Conservation (phyloP, 768 basidiomycete genomes). For the Asterophora lycoperdoides region DNA sequence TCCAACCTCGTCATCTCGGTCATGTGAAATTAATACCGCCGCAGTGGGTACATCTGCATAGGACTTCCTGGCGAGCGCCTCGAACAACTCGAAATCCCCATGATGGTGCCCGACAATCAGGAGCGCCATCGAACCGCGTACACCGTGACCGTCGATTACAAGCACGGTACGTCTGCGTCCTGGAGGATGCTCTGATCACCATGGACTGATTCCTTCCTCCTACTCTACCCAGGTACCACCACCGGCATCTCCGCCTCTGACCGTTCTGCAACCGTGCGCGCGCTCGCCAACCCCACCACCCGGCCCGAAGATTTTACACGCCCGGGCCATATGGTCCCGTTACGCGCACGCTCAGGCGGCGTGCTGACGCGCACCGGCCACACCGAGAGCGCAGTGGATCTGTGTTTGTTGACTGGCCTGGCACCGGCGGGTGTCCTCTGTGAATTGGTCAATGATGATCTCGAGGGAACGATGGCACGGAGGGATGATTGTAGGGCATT, state of each 20-base stretch:
- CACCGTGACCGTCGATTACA: conserved; percentile 93
- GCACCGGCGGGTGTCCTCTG: conserved; percentile 82
- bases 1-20: conserved; percentile 1
- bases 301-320: conserved; percentile 73
- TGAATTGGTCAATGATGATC: conserved; percentile 92
- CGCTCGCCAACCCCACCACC: conserved; percentile 62
- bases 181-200: conserved; percentile 12
- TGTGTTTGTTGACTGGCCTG: conserved; percentile 72
- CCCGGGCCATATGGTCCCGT: conserved; percentile 93
- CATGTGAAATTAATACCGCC: neutral
- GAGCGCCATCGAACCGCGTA: conserved; percentile 94
- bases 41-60: conserved; percentile 91
- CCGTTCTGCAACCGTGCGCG: conserved; percentile 80
- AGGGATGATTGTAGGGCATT: conserved; percentile 91
- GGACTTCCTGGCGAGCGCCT: conserved; percentile 76
- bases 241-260: conserved; percentile 98
- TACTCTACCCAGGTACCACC: conserved; percentile 67
- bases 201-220: conserved; percentile 5
- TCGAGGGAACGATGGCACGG: conserved; percentile 87
- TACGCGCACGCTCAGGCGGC: conserved; percentile 83
- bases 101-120: conserved; percentile 92
- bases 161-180: conserved; percentile 55
- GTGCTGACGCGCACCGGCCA: conserved; percentile 87
- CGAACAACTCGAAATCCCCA: conserved; percentile 74
- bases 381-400: conserved; percentile 86